A percentile compares a stretch with the other conserved stretches of the same genome.
Evolutionary conservation across 441 rosid species (phyloP).

Genomic region (Viola pubescens): DNA sequence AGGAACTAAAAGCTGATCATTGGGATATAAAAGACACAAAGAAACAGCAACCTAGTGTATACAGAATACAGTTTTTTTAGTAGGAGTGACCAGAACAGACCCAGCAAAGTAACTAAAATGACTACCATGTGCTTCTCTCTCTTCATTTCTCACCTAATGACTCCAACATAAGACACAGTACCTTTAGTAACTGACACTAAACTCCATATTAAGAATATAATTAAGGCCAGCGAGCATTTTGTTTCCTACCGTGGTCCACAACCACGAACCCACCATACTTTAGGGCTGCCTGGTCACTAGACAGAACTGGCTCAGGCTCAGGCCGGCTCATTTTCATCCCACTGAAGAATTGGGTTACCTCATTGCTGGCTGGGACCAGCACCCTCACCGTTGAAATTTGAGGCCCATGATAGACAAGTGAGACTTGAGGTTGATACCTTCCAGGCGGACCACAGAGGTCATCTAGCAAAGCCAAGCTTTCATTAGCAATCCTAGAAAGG

Average conservation of each 20-base stretch:
- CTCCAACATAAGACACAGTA: background rate
- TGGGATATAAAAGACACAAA: no score
- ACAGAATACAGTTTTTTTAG: background rate
- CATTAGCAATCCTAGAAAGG: background rate
- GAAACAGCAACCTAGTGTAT: background rate
- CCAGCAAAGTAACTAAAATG: background rate
- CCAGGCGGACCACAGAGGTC: background rate
- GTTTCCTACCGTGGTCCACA: slow-evolving; percentile 1
- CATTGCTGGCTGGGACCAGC: slow-evolving; percentile 4
- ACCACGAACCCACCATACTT: slow-evolving; percentile 5
- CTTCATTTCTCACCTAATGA: background rate
- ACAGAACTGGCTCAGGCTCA: background rate
- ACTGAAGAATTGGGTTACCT: background rate
- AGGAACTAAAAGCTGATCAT: no score
- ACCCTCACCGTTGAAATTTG: slow-evolving; percentile 9
- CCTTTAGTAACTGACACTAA: background rate
- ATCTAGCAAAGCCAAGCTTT: slow-evolving; percentile 10
- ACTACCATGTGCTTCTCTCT: background rate
- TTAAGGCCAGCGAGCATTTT: background rate
- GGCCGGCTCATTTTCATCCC: background rate
- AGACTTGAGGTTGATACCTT: background rate
- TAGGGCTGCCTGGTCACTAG: background rate
- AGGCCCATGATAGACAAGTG: slow-evolving; percentile 10
- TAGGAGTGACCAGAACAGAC: no score
- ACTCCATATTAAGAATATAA: background rate